Evolutionary conservation across 176 grass and related monocot genomes (phyloP).

Genomic region (Triticum monococcum): DNA sequence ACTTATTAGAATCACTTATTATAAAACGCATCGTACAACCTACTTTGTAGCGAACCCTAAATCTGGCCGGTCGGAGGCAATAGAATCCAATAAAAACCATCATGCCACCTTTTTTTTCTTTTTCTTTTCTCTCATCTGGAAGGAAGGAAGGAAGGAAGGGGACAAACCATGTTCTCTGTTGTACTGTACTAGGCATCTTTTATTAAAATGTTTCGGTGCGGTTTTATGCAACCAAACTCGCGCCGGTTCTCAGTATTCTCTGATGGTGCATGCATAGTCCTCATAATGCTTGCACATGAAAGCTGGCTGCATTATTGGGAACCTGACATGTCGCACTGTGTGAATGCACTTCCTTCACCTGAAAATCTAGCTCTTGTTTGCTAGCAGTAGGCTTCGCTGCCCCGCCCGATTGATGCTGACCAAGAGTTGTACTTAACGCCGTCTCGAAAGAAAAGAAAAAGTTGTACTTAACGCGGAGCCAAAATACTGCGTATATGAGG

Average conservation of each 20-base stretch:
- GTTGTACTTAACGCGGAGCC: neutral
- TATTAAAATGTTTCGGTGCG: neutral
- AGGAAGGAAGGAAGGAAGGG: neutral
- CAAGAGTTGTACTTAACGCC: neutral
- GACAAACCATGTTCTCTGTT: constrained; percentile 28
- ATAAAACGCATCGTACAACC: neutral
- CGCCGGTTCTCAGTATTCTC: neutral
- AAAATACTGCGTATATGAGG: neutral
- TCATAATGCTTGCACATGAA: constrained; percentile 19
- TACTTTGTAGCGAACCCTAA: neutral
- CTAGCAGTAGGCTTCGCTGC: neutral
- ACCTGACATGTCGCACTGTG: constrained; percentile 16
- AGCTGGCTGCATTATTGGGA: constrained; percentile 18
- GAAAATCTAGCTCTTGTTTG: neutral
- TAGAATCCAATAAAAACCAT: neutral
- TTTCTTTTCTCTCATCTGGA: neutral
- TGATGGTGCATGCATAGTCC: neutral
- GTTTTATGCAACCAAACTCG: neutral
- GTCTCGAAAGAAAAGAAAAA: neutral
- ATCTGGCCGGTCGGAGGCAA: neutral
- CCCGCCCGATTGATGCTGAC: neutral
- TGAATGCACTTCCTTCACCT: neutral
- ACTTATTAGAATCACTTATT: neutral
- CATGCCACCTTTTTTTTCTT: neutral
- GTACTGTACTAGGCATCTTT: neutral